Evolutionary conservation across 192 early-diverging fungal species (phyloP), one percentile per base, ranked within the genome.

Genomic region (Lunasporangiospora selenospora): DNA sequence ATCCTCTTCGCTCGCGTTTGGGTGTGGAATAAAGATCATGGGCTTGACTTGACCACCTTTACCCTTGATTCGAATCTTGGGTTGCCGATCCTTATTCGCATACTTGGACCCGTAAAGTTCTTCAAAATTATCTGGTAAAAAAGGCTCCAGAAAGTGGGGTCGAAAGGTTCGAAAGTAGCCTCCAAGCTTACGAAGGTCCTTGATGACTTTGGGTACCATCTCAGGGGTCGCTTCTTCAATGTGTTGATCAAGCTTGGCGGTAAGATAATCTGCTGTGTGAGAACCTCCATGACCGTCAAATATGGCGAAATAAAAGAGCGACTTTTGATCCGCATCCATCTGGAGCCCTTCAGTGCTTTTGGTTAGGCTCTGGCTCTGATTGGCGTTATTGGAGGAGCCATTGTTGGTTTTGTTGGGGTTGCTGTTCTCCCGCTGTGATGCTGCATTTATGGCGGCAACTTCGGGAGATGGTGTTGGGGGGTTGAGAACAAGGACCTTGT

Each of bases 241-340:
- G 5, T 53, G 52, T 31, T 79, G 60, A 57, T 88, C 81, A 33
- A 88, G 60, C 34, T 80, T 81, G 8, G 70, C 71, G 0, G 78
- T 65, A 9, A 88, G 51, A 41, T 66, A 75, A 49, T 82, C 80
- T 6, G 75, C 78, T 9, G 77, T 77, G 27, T 75, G 58, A 10
- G 80, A 58, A 36, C 80, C 80, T 7, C 77, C 80, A 36, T 82
- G 80, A 30, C 80, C 85, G 41, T 88, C 86, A 78, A 84, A 88
- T 32, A 88, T 75, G 27, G 77, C 82, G 70, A 84, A 73, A 63
- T 84, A 88, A 33, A 80, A 78, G 11, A 62, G 55, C 0, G 69
- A 53, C 49, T 73, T 62, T 30, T 78, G 40, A 29, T 65, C 52
- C 5, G 53, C 53, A 45, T 79, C 67, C 38, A 73, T 60, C 49